A percentile compares a stretch with the other conserved stretches of the same genome.
Conservation (phyloP, 1,284 basidiomycete genomes). For the Ustilago shanxiensis region DNA sequence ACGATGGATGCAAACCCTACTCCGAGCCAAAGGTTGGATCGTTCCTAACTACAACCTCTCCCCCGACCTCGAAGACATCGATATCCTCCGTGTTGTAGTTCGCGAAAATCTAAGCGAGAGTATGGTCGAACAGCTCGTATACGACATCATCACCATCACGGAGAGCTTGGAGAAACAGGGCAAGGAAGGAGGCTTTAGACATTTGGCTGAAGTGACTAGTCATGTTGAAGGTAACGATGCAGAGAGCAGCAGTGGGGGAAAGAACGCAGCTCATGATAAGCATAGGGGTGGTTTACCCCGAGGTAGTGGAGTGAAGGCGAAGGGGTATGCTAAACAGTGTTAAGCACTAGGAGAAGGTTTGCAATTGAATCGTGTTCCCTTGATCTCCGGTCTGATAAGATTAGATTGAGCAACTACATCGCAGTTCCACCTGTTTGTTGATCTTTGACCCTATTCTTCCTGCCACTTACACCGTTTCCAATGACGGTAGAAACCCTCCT, state of each 20-base stretch:
- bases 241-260: conserved; percentile 4
- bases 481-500: conserved; percentile 41
- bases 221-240: conserved; percentile 6
- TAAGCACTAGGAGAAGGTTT: conserved; percentile 16
- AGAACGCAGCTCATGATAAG: conserved; percentile 48
- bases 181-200: conserved; percentile 26
- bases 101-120: conserved; percentile 63
- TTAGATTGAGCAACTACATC: not conserved
- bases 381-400: too few relatives aligned
- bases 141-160: conserved; percentile 65
- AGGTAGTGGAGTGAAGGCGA: conserved; percentile 46
- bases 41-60: conserved; percentile 67
- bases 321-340: conserved; percentile 65
- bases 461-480: conserved; percentile 11
- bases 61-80: conserved; percentile 55
- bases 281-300: conserved; percentile 44
- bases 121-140: conserved; percentile 66
- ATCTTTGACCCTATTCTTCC: not conserved
- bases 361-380: too few relatives aligned
- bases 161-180: conserved; percentile 53
- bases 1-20: conserved; percentile 86
- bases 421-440: not conserved
- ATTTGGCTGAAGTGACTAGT: conserved; percentile 33
- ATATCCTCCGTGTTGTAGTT: conserved; percentile 68
- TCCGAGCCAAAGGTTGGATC: conserved; percentile 82